Evolutionary conservation across 2,329 filamentous ascomycete species (phyloP), one percentile per base, ranked within the genome.

Genomic region (Pseudogymnoascus sp.): DNA sequence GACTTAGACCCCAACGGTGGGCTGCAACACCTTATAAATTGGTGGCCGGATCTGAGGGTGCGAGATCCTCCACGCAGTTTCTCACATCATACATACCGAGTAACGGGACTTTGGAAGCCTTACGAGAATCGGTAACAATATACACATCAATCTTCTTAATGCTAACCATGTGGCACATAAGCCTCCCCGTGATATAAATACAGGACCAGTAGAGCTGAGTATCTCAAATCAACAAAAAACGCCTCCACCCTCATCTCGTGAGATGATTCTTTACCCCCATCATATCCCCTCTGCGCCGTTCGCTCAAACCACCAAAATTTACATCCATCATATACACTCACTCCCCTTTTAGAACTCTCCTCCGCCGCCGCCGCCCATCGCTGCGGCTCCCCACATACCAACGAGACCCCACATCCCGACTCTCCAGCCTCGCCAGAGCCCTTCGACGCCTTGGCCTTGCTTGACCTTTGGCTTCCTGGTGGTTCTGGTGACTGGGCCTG

Each of bases 391-490:
- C 78, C 80, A 80, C 53, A 81, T 76, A 12, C 80, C 80, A 7
- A 79, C 75, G 40, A 82, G 74, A 35, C 80, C 79, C 80, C 82
- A 82, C 63, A 83, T 77, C 5, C 82, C 82, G 28, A 84, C 77
- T 67, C 81, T 77, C 82, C 82, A 84, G 62, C 82, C 82, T 63
- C 82, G 77, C 73, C 82, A 84, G 6, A 84, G 70, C 5, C 82
- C 82, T 64, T 81, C 77, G 33, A 84, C 70, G 14, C 82, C 82
- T 67, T 83, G 81, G 10, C 81, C 81, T 65, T 78, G 81, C 47
- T 61, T 67, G 33, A 64, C 59, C 12, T 40, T 37, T 18, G 11
- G 61, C 38, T 59, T 63, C 60, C 62, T 67, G 14, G 23, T 23
- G 5, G 38, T 50, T 5, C 53, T 63, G 44, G 60, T 61, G 4